phyloP scores from a whole-genome alignment of 2,329 filamentous ascomycete species.

The Hypoxylon sp. region DNA sequence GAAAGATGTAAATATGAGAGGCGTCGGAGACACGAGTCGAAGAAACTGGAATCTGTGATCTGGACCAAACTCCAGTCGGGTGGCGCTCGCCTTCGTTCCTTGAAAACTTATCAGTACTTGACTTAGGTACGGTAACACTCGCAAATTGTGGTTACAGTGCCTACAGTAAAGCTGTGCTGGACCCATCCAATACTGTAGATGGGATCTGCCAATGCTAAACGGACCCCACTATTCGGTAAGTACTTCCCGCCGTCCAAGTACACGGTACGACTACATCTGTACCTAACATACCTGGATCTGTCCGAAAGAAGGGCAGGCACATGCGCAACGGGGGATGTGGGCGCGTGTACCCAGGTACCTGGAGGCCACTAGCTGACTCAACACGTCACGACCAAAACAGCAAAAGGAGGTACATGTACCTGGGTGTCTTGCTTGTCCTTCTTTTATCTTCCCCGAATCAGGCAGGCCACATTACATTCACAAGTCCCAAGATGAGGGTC shows the following conservation, averaged over 20 bases:
- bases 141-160: slow-evolving; percentile 26
- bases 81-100: slow-evolving; percentile 8
- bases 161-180: slow-evolving; percentile 9
- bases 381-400: too few species aligned
- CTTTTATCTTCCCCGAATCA: slow-evolving; percentile 42
- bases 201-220: slow-evolving; percentile 9
- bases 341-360: slow-evolving; percentile 19
- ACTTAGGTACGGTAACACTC: slow-evolving; percentile 6
- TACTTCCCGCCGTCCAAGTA: slow-evolving; percentile 21
- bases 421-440: slow-evolving; percentile 11
- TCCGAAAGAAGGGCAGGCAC: not conserved
- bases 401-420: slow-evolving; percentile 7
- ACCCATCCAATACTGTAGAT: too few species aligned
- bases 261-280: slow-evolving; percentile 7
- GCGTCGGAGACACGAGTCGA: slow-evolving; percentile 12
- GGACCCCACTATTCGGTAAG: slow-evolving; percentile 20
- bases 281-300: too few species aligned
- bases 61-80: slow-evolving; percentile 14
- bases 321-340: not conserved
- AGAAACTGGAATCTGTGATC: slow-evolving; percentile 22
- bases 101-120: slow-evolving; percentile 22
- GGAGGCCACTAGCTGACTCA: slow-evolving; percentile 32
- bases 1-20: not conserved
- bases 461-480: slow-evolving; percentile 35
- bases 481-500: slow-evolving; percentile 28